Base-by-base conservation (phyloP, 2,329 filamentous ascomycete genomes). In the Fusarium austroafricanum region DNA sequence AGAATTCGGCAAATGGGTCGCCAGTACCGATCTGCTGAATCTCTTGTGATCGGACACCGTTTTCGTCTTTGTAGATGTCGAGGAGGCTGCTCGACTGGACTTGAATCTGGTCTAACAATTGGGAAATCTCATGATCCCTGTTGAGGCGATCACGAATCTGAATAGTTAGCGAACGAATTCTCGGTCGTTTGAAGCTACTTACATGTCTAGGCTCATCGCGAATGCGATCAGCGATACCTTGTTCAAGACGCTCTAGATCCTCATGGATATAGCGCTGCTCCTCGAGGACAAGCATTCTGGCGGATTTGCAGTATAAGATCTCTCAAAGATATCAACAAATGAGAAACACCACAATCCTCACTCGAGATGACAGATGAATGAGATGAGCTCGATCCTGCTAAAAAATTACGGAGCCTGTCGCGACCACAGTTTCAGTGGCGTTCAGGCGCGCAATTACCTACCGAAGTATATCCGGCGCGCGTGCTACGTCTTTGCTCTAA, bases 221-320 rank as follows among this genome's bases (percentile, higher is more conserved):
- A 63, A 96, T 88, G 75, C 94, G 92, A 81, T 98, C 94, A 55
- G 93, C 91, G 74, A 97, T 91, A 54, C 92, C 96, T 79, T 97
- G 93, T 81, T 99, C 96, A 61, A 99, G 87, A 68, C 96, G 90
- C 85, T 99, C 96, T 50, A 99, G 83, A 81, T 99, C 96, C 87
- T 99, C 96, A 74, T 97, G 94, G 73, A 97, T 88, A 75, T 93
- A 94, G 73, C 96, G 89, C 81, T 98, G 92, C 73, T 98, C 94
- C 84, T 99, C 96, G 68, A 97, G 82, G 71, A 97, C 83, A 89
- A 97, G 83, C 94, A 97, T 90, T 9, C 43, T 81, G 70, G 42
- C 29, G 8, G 17, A 4, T 2, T 0, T 26, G 3, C 9, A 1
- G 2, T 26, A 15, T 2, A 2, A 21, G 4, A 47, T 2, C 4